These are phyloP conservation scores for Artemisia tridentata DNA, from an alignment of 129 eudicot genomes.

Conservation along the genomic window DNA sequence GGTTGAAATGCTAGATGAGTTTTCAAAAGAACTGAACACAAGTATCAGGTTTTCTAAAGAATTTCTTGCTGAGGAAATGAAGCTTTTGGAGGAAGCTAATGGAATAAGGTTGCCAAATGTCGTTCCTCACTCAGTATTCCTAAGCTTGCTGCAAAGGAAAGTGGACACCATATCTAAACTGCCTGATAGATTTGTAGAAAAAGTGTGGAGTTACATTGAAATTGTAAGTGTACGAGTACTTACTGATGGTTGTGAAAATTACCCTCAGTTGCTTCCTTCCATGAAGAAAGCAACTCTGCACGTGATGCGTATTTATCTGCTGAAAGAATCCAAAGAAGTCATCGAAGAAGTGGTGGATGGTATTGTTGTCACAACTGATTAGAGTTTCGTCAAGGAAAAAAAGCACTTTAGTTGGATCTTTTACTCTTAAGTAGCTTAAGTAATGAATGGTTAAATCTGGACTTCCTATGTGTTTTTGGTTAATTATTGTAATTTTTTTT, in stretches of 20 bases:
- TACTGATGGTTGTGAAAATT: slow-evolving; percentile 17
- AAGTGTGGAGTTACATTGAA: slow-evolving; percentile 34
- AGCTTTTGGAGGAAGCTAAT: slow-evolving; percentile 33
- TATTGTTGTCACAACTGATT: background rate
- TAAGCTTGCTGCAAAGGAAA: slow-evolving; percentile 14
- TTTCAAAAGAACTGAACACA: too few species aligned
- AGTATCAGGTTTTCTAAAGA: too few species aligned
- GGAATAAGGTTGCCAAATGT: slow-evolving; percentile 34
- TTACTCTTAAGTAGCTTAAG: background rate
- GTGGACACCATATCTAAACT: slow-evolving; percentile 8
- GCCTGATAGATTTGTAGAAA: slow-evolving; percentile 20
- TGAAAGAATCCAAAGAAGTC: too few species aligned
- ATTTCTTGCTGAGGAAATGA: too few species aligned
- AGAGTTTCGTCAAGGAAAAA: background rate
- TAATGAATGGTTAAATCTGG: background rate
- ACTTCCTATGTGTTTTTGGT: background rate
- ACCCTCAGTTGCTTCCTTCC: slow-evolving; percentile 30
- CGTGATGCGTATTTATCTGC: too few species aligned
- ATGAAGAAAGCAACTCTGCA: slow-evolving; percentile 24
- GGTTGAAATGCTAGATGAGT: slow-evolving; percentile 28
- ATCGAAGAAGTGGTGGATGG: too few species aligned
- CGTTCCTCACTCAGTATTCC: slow-evolving; percentile 27
- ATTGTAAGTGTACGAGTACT: slow-evolving; percentile 8
- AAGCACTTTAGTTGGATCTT: background rate
- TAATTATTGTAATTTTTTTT: too few species aligned